Conservation (phyloP, 176 grass and related monocot species). For the Secale cereale region DNA sequence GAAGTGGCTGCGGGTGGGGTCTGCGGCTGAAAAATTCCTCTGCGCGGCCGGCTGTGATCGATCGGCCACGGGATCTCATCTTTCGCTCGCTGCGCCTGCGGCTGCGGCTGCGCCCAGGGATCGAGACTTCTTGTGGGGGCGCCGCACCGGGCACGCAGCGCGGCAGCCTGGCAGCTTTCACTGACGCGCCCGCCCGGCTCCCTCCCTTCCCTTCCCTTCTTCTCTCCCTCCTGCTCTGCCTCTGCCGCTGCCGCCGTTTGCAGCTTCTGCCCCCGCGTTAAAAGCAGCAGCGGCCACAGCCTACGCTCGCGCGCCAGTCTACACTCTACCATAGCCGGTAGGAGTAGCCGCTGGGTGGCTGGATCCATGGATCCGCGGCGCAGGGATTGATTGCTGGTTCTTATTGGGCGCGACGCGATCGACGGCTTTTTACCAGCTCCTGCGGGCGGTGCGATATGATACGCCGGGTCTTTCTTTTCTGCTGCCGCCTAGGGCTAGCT, state of each 20-base stretch:
- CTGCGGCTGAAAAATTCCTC: conserved; percentile 55
- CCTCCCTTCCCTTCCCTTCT: background rate
- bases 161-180: conserved; percentile 6
- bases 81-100: background rate
- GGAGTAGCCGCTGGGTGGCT: background rate
- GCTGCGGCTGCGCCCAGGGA: conserved; percentile 4
- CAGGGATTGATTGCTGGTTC: background rate
- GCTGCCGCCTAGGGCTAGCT: background rate
- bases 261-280: conserved; percentile 11
- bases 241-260: conserved; percentile 35
- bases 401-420: background rate
- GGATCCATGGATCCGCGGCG: background rate
- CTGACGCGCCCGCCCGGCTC: background rate
- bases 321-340: background rate
- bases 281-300: conserved; percentile 17
- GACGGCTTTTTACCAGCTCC: background rate
- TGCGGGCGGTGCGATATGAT: background rate
- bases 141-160: background rate
- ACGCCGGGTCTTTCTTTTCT: background rate
- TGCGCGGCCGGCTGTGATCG: background rate
- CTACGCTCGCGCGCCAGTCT: background rate
- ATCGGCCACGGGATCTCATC: background rate
- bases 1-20: conserved; percentile 32
- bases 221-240: background rate
- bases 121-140: conserved; percentile 32